Evolutionary conservation across 75 land plant genomes (phyloP).

Genomic region (Picea glauca): DNA sequence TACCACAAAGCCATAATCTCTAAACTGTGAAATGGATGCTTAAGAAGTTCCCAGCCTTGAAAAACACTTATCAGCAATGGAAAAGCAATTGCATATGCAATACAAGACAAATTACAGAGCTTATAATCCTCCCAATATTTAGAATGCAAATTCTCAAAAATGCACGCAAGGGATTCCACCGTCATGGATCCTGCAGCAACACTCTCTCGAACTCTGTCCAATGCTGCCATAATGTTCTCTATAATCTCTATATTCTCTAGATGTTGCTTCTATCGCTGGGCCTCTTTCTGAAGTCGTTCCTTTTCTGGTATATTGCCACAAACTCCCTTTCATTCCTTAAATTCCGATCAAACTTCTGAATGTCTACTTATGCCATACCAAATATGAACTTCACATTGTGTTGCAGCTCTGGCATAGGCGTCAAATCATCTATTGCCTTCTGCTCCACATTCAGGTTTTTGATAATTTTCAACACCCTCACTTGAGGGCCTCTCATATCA

Average conservation of each 20-base stretch:
- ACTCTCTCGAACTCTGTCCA: too few species aligned
- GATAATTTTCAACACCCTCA: constrained; percentile 66
- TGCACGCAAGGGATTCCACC: too few species aligned
- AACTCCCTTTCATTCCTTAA: background rate
- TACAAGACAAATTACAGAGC: constrained; percentile 37
- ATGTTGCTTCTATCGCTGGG: constrained; percentile 46
- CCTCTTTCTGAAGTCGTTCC: too few species aligned
- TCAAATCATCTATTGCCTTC: constrained; percentile 53
- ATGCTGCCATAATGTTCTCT: too few species aligned
- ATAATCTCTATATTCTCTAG: constrained; percentile 56
- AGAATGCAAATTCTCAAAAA: too few species aligned
- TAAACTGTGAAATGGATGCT: constrained; percentile 68
- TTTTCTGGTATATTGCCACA: too few species aligned
- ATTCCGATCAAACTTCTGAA: constrained; percentile 40
- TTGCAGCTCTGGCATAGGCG: constrained; percentile 16
- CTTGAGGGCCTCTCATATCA: too few species aligned
- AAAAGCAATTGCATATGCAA: constrained; percentile 74
- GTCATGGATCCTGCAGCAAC: too few species aligned
- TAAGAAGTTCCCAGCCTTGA: constrained; percentile 91
- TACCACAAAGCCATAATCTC: constrained; percentile 65
- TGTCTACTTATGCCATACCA: constrained; percentile 76
- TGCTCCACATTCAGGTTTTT: constrained; percentile 89
- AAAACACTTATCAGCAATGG: constrained; percentile 69
- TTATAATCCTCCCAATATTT: too few species aligned
- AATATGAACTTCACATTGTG: constrained; percentile 84